Percentiles rank a stretch among this genome's conserved stretches.
These are phyloP conservation scores for Trypanosoma melophagium DNA, from an alignment of 208 protist species.

Conservation along the genomic window DNA sequence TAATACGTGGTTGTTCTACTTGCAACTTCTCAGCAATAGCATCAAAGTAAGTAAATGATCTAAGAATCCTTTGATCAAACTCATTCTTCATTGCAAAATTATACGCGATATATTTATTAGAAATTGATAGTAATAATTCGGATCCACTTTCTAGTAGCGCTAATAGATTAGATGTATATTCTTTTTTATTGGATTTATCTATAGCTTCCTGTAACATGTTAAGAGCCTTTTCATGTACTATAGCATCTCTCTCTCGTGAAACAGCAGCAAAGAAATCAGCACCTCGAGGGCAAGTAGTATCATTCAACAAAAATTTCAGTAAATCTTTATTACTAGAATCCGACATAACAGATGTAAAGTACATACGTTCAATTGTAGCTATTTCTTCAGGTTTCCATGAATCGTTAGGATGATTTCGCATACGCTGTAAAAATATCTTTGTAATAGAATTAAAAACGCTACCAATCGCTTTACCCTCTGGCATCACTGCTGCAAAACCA, in stretches of 20 bases:
- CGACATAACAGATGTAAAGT: conserved; percentile 49
- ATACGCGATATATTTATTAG: conserved; percentile 44
- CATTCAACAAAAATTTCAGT: conserved; percentile 20
- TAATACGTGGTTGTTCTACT: conserved; percentile 11
- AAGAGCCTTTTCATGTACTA: conserved; percentile 42
- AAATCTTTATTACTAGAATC: conserved; percentile 30
- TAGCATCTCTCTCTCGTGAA: conserved; percentile 38
- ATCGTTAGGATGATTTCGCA: conserved; percentile 4
- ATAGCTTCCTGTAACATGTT: conserved; percentile 42
- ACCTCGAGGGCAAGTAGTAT: conserved; percentile 38
- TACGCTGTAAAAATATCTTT: conserved; percentile 35
- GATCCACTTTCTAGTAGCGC: conserved; percentile 67
- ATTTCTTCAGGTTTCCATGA: conserved; percentile 30
- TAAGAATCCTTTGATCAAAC: conserved; percentile 46
- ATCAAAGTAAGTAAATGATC: conserved; percentile 33
- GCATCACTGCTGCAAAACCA: conserved; percentile 56
- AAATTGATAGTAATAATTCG: conserved; percentile 57
- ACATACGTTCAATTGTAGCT: conserved; percentile 60
- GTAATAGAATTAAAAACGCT: conserved; percentile 45
- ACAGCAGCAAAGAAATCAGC: conserved; percentile 81
- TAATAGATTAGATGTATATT: conserved; percentile 29
- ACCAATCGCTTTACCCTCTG: conserved; percentile 43
- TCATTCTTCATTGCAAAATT: conserved; percentile 37
- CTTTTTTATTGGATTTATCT: conserved; percentile 17
- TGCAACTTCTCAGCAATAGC: conserved; percentile 45